A percentile compares a stretch with the other conserved stretches of the same genome.
Evolutionary conservation across 1,284 basidiomycete species (phyloP).

Genomic region (Tilletia walkeri): DNA sequence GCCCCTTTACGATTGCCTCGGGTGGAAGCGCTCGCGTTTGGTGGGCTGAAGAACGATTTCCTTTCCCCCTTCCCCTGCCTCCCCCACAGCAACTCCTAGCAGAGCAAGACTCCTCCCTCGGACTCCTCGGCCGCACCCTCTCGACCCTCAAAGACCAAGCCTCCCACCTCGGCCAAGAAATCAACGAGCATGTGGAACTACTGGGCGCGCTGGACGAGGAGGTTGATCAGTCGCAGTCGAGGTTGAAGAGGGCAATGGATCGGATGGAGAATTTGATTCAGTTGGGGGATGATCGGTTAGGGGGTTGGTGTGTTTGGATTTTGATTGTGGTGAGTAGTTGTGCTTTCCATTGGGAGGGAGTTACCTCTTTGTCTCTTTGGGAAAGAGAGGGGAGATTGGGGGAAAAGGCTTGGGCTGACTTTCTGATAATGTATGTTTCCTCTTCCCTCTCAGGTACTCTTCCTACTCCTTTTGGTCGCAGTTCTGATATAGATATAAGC

Average conservation of each 20-base stretch:
- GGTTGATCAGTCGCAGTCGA: constrained; percentile 45
- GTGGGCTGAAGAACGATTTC: background rate
- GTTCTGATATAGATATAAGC: background rate
- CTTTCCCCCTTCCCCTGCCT: background rate
- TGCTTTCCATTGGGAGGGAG: background rate
- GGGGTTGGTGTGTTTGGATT: constrained; percentile 55
- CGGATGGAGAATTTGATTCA: constrained; percentile 51
- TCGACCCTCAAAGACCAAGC: constrained; percentile 45
- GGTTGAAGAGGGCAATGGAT: constrained; percentile 40
- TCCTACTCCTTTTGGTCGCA: constrained; percentile 21
- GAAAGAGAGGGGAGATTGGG: no score
- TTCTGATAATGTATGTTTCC: background rate
- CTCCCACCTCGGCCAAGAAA: constrained; percentile 47
- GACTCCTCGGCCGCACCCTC: constrained; percentile 46
- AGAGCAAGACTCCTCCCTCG: constrained; percentile 49
- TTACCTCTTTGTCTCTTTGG: no score
- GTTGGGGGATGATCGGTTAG: constrained; percentile 45
- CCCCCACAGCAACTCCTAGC: constrained; percentile 38
- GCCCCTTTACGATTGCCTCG: no score
- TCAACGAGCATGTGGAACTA: constrained; percentile 51
- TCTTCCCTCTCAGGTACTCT: constrained; percentile 28
- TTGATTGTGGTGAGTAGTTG: constrained; percentile 38
- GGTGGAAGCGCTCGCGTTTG: background rate
- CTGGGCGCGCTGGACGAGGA: constrained; percentile 48
- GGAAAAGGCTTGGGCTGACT: no score